A percentile compares a stretch with the other conserved stretches of the same genome.
These are phyloP conservation scores for Polytrichum formosum DNA, from an alignment of 225 moss, liverwort and hornwort genomes.

Conservation along the genomic window DNA sequence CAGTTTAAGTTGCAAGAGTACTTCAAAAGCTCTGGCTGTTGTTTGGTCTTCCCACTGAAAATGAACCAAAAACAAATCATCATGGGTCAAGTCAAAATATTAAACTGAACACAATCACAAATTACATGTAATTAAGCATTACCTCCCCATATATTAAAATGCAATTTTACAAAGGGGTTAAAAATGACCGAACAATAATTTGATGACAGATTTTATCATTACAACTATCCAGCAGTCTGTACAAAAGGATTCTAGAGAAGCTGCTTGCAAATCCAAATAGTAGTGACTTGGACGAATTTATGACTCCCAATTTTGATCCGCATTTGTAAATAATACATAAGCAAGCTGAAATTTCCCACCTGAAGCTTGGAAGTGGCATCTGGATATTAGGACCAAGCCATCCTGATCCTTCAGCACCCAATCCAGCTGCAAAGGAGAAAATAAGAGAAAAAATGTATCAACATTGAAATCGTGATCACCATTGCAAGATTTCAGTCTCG, in stretches of 20 bases:
- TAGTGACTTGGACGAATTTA: too few relatives aligned
- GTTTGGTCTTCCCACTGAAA: slow-evolving; percentile 68
- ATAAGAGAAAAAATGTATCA: too few relatives aligned
- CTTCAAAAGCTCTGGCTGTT: slow-evolving; percentile 73
- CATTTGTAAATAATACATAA: background rate
- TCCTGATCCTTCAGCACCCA: slow-evolving; percentile 32
- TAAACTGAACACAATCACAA: background rate
- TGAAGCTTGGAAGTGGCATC: slow-evolving; percentile 88
- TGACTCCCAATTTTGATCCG: too few relatives aligned
- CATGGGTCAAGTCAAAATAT: background rate
- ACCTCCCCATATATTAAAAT: too few relatives aligned
- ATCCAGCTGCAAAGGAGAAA: slow-evolving; percentile 18
- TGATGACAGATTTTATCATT: too few relatives aligned
- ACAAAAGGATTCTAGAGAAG: too few relatives aligned
- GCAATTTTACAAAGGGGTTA: too few relatives aligned
- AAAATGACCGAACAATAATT: too few relatives aligned
- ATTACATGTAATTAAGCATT: background rate
- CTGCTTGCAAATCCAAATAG: too few relatives aligned
- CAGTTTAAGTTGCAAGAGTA: slow-evolving; percentile 83
- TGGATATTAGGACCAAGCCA: slow-evolving; percentile 63
- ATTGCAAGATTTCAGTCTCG: too few relatives aligned
- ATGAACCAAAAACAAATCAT: background rate
- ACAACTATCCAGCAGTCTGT: too few relatives aligned
- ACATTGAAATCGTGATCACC: too few relatives aligned
- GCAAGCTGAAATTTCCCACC: slow-evolving; percentile 17